Conservation (phyloP, 1,284 basidiomycete species). For the Wallemia ichthyophaga region DNA sequence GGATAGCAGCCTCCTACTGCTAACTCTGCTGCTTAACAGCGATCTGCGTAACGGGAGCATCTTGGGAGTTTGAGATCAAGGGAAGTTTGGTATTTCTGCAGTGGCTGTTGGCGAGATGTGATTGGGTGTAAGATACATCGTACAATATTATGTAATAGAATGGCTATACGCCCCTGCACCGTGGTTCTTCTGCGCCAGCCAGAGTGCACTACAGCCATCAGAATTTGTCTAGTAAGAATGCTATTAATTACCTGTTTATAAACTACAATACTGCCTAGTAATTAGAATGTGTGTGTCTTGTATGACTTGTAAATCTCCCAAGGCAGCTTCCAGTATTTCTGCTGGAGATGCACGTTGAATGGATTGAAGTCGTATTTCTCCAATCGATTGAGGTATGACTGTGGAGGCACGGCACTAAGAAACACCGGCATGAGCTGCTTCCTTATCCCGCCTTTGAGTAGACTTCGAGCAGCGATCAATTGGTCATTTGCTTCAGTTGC, state of each 20-base stretch:
- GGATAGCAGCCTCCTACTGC: not conserved
- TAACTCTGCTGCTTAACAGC: not conserved
- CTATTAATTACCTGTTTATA: no score
- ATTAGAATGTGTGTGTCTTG: not conserved
- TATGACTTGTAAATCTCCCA: not conserved
- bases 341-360: not conserved
- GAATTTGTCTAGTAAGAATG: no score
- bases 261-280: not conserved
- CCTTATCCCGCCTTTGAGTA: conserved; percentile 29
- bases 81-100: no score
- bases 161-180: no score
- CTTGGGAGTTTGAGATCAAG: not conserved
- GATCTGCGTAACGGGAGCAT: not conserved
- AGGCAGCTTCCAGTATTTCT: not conserved
- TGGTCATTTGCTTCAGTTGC: conserved; percentile 76
- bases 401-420: conserved; percentile 32
- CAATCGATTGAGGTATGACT: not conserved
- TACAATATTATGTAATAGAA: no score
- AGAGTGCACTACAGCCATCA: no score
- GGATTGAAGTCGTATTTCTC: not conserved
- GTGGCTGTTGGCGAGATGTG: no score
- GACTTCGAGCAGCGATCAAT: conserved; percentile 41
- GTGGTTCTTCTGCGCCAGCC: no score
- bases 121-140: no score
- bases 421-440: conserved; percentile 40